These are phyloP conservation scores for Aschersonia sp. DNA, from an alignment of 2,329 filamentous ascomycete species.

Conservation along the genomic window DNA sequence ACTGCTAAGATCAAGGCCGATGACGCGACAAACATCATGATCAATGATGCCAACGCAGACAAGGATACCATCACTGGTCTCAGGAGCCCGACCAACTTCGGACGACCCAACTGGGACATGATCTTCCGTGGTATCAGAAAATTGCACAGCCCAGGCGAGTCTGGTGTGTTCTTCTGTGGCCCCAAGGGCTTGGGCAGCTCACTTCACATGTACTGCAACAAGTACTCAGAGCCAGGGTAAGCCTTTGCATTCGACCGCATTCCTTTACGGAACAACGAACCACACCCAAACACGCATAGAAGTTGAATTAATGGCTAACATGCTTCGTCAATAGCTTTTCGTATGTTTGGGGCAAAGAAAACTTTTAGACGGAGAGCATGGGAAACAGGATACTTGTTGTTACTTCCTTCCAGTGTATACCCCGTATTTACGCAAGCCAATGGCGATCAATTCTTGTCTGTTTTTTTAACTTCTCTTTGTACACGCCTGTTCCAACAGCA, in stretches of 20 bases:
- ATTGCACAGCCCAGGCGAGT: slow-evolving; percentile 58
- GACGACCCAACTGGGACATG: slow-evolving; percentile 80
- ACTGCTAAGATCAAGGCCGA: slow-evolving; percentile 78
- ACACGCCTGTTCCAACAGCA: neutral
- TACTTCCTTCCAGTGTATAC: neutral
- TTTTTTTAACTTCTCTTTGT: neutral
- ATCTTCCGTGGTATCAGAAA: slow-evolving; percentile 75
- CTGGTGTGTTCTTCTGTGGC: slow-evolving; percentile 74
- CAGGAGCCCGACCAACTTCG: slow-evolving; percentile 72
- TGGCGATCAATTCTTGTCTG: neutral
- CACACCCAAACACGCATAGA: neutral
- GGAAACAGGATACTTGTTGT: neutral
- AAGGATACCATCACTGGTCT: slow-evolving; percentile 76
- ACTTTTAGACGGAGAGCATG: slow-evolving; percentile 31
- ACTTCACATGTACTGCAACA: slow-evolving; percentile 74
- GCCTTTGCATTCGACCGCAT: slow-evolving; percentile 12
- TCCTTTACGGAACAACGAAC: too few relatives aligned
- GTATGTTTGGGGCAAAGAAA: slow-evolving; percentile 57
- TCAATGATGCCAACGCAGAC: slow-evolving; percentile 75
- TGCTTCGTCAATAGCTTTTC: slow-evolving; percentile 31
- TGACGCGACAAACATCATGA: slow-evolving; percentile 84
- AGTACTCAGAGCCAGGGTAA: slow-evolving; percentile 71
- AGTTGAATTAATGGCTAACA: slow-evolving; percentile 2
- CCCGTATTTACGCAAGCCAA: slow-evolving; percentile 1
- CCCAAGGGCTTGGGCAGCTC: slow-evolving; percentile 66